Evolutionary conservation across 331 rosid species (phyloP).

Genomic region (Acacia pycnantha): DNA sequence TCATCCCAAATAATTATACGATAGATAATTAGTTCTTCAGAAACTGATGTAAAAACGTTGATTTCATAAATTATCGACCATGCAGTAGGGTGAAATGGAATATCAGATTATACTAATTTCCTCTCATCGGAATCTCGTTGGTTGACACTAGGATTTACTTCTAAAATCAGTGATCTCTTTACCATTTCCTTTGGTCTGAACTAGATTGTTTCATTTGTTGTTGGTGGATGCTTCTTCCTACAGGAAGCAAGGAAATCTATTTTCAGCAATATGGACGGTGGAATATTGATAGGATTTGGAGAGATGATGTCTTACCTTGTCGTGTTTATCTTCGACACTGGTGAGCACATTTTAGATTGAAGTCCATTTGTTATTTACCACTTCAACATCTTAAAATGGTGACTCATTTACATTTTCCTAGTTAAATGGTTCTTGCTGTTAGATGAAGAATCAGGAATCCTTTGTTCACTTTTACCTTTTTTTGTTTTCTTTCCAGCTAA

Average conservation of each 20-base stretch:
- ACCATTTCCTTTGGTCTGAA: constrained; percentile 6
- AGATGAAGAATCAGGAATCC: neutral
- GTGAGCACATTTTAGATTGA: constrained; percentile 44
- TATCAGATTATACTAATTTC: constrained; percentile 9
- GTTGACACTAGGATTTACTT: neutral
- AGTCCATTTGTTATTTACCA: neutral
- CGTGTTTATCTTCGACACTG: constrained; percentile 93
- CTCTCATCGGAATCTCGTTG: neutral
- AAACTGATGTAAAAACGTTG: neutral
- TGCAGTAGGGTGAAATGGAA: neutral
- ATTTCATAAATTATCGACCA: neutral
- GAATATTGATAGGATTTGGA: constrained; percentile 83
- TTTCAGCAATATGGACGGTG: constrained; percentile 73
- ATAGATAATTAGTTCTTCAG: neutral
- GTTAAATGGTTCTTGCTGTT: neutral
- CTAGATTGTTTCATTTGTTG: constrained; percentile 17
- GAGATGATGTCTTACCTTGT: constrained; percentile 92
- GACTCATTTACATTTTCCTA: neutral
- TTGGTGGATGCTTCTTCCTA: constrained; percentile 15
- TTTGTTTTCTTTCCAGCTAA: constrained; percentile 13
- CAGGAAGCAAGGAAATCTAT: constrained; percentile 75
- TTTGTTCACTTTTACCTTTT: neutral
- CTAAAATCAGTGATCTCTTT: neutral
- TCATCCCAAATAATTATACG: neutral
- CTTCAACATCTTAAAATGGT: neutral